Evolutionary conservation across 805 yeast genomes (phyloP).

Genomic region (Starmera pachycereana): DNA sequence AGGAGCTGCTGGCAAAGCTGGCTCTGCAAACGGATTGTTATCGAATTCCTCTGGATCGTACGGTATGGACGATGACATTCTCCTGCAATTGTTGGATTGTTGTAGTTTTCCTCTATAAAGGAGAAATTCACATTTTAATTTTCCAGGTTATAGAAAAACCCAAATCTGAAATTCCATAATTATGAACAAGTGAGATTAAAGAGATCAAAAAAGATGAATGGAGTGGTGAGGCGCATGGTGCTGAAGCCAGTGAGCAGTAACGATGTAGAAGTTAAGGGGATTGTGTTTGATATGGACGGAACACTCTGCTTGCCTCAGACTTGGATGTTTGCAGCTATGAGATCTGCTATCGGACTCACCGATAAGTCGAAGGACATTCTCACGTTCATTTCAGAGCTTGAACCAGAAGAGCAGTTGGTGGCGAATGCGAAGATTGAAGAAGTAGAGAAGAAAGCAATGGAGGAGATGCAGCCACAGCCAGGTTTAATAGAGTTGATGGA

Average conservation of each 20-base stretch:
- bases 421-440: conserved; percentile 38
- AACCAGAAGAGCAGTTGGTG: conserved; percentile 24
- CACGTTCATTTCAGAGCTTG: conserved; percentile 34
- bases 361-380: conserved; percentile 40
- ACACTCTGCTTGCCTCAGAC: conserved; percentile 59
- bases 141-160: too few species aligned
- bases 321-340: conserved; percentile 51
- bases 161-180: neutral
- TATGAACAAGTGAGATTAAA: neutral
- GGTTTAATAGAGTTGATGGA: conserved; percentile 10
- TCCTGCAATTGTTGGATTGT: neutral
- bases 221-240: conserved; percentile 12
- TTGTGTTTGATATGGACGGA: conserved; percentile 76
- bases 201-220: neutral
- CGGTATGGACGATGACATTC: conserved; percentile 34
- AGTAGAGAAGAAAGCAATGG: conserved; percentile 59
- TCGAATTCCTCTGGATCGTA: conserved; percentile 48
- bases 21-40: conserved; percentile 53
- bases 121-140: neutral
- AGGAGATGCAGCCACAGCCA: conserved; percentile 30
- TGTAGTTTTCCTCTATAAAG: neutral
- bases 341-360: conserved; percentile 42
- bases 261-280: conserved; percentile 33
- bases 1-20: conserved; percentile 10
- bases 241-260: conserved; percentile 11